Percentiles rank a stretch among this genome's conserved stretches.
These are phyloP conservation scores for Kalanchoe fedtschenkoi DNA, from an alignment of 164 flowering plant genomes.

Conservation along the genomic window DNA sequence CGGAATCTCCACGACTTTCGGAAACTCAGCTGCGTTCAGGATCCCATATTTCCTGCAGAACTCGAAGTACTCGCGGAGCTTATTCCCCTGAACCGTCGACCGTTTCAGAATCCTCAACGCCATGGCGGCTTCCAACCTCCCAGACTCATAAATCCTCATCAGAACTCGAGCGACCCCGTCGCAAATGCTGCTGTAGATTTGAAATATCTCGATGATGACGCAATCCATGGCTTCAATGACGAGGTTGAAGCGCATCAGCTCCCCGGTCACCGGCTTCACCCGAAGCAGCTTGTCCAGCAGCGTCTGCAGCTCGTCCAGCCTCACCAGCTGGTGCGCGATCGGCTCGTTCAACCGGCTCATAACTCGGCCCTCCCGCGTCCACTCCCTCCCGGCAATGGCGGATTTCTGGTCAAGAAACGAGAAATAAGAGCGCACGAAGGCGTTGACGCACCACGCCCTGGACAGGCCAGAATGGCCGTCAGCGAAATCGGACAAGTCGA, in stretches of 20 bases:
- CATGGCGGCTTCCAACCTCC: constrained; percentile 34
- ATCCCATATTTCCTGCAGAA: constrained; percentile 46
- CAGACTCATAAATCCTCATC: constrained; percentile 25
- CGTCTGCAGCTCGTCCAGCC: constrained; percentile 35
- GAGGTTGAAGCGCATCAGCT: constrained; percentile 16
- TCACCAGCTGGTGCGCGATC: constrained; percentile 19
- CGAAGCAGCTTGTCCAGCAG: constrained; percentile 53
- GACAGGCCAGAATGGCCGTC: constrained; percentile 23
- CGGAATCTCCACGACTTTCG: constrained; percentile 37
- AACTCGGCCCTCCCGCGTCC: not conserved
- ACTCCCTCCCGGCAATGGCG: constrained; percentile 4
- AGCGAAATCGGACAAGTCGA: constrained; percentile 57
- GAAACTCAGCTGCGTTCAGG: constrained; percentile 39
- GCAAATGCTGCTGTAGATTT: constrained; percentile 52
- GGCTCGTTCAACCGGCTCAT: not conserved
- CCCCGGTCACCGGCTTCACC: constrained; percentile 27
- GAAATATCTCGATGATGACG: constrained; percentile 56
- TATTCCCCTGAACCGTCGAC: constrained; percentile 38
- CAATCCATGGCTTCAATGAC: constrained; percentile 74
- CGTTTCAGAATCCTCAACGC: constrained; percentile 46
- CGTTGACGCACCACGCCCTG: constrained; percentile 26
- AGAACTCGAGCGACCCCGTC: constrained; percentile 40
- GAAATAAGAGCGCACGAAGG: constrained; percentile 53
- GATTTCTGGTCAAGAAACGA: constrained; percentile 55
- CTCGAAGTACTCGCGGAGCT: constrained; percentile 40